Conservation (phyloP, 768 basidiomycete genomes). For the Rhodotorula babjevae region DNA sequence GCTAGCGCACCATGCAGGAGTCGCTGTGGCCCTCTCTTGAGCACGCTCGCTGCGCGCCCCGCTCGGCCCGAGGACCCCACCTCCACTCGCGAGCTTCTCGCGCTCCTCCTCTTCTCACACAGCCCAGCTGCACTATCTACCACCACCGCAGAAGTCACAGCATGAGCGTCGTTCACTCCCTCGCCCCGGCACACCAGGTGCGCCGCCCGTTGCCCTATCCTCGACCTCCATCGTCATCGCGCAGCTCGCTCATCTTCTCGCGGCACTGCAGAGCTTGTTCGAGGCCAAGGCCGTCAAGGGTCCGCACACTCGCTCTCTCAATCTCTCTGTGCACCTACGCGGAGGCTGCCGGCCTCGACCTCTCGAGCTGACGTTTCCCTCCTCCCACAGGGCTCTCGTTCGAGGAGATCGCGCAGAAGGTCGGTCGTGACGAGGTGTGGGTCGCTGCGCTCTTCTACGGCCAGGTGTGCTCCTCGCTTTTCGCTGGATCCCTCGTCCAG, state of each 20-base stretch:
- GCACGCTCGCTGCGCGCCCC: no score
- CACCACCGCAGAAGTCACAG: no score
- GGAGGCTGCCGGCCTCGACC: no score
- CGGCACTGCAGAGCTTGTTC: constrained; percentile 1
- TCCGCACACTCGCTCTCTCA: no score
- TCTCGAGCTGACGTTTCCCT: no score
- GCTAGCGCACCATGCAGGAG: no score
- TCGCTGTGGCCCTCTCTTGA: no score
- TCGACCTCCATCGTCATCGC: neutral
- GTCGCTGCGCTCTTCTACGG: constrained; percentile 76
- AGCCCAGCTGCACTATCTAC: no score
- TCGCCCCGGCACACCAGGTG: constrained; percentile 12
- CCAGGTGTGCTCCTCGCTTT: constrained; percentile 50
- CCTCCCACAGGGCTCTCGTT: constrained; percentile 50
- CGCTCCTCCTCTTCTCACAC: no score
- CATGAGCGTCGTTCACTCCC: neutral
- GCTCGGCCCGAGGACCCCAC: no score
- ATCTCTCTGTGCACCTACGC: neutral
- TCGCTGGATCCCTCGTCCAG: constrained; percentile 39
- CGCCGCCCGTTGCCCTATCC: neutral
- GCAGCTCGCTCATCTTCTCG: neutral
- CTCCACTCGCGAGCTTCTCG: no score
- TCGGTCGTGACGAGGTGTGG: constrained; percentile 75
- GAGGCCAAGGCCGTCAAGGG: constrained; percentile 11
- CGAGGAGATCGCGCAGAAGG: constrained; percentile 60